Evolutionary conservation across 305 asterid species (phyloP), one percentile per base, ranked within the genome.

Genomic region (Fraxinus sp.): DNA sequence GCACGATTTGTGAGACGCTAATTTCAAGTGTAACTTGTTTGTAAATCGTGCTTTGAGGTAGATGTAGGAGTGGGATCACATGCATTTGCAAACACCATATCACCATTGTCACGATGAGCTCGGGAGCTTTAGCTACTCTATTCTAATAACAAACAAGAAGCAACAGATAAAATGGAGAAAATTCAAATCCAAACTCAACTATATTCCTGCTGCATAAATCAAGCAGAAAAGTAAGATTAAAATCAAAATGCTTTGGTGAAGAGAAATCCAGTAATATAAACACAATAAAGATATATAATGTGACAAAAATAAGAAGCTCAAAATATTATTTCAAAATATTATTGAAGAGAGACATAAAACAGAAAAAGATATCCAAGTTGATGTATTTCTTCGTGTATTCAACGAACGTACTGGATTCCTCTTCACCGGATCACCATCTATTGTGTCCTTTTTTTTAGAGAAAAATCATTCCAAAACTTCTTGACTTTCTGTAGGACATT

Each of bases 401-500:
- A 78, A 78, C 32, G 78, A 83, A 86, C 81, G 77, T 85, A 80
- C 89, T 84, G 89, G 91, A 89, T 84, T 85, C 77, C 86, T 46
- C 80, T 82, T 88, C 92, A 84, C 92, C 87, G 79, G 84, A 85
- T 78, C 36, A 32, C 73, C 68, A 66, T 30, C 39, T 81, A 81
- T 74, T 68, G 41, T 82, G 79, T 78, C 22, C 28, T 8, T 55
- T 20, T 10, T 68, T 13, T 79, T 37, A 52, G 68, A 62, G 49
- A 18, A 84, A 84, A 36, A 70, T 86, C 82, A 85, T 83, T 87
- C 93, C 70, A 87, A 49, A 37, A 88, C 93, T 81, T 86, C 92
- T 59, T 83, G 93, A 81, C 86, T 87, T 86, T 85, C 92, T 14
- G 89, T 46, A 39, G 98, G 92, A 82, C 90, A 87, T 74, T 84